phyloP scores from a whole-genome alignment of 2,329 filamentous ascomycete genomes.

The Ceratocystis huliohia region DNA sequence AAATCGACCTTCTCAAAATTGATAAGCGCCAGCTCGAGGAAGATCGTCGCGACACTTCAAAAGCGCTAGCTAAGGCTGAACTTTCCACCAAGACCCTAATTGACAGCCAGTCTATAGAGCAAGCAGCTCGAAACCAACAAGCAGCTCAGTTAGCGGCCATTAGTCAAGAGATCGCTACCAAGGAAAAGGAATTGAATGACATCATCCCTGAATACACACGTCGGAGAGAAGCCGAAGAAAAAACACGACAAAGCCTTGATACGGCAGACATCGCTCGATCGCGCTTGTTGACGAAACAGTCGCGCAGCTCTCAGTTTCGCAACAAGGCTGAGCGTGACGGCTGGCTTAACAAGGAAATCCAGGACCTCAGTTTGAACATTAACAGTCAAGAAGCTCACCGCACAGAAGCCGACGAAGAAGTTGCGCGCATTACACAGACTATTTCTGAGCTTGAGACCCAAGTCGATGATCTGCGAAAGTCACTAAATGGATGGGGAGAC shows the following conservation, averaged over 20 bases:
- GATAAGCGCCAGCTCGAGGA: conserved; percentile 82
- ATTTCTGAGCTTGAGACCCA: conserved; percentile 63
- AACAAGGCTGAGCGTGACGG: conserved; percentile 80
- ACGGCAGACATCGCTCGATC: conserved; percentile 61
- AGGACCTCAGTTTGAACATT: conserved; percentile 63
- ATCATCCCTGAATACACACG: conserved; percentile 66
- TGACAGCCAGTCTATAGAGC: conserved; percentile 68
- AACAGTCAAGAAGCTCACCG: conserved; percentile 72
- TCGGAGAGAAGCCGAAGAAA: conserved; percentile 59
- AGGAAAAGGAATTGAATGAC: conserved; percentile 61
- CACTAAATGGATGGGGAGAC: conserved; percentile 66
- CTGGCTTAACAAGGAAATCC: conserved; percentile 67
- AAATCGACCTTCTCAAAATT: conserved; percentile 71
- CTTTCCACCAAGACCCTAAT: conserved; percentile 68
- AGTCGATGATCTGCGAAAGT: conserved; percentile 54
- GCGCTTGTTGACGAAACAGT: conserved; percentile 83
- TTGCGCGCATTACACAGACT: conserved; percentile 54
- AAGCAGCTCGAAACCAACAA: conserved; percentile 58
- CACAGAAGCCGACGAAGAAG: conserved; percentile 74
- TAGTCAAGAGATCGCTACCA: conserved; percentile 58
- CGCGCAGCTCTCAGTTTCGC: conserved; percentile 71
- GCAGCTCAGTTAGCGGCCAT: conserved; percentile 60
- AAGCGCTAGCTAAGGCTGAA: conserved; percentile 71
- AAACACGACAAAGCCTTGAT: conserved; percentile 58
- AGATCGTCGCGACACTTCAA: conserved; percentile 71